Evolutionary conservation across 345 rosid species (phyloP).

Genomic region (Erysimum cheiranthoides): DNA sequence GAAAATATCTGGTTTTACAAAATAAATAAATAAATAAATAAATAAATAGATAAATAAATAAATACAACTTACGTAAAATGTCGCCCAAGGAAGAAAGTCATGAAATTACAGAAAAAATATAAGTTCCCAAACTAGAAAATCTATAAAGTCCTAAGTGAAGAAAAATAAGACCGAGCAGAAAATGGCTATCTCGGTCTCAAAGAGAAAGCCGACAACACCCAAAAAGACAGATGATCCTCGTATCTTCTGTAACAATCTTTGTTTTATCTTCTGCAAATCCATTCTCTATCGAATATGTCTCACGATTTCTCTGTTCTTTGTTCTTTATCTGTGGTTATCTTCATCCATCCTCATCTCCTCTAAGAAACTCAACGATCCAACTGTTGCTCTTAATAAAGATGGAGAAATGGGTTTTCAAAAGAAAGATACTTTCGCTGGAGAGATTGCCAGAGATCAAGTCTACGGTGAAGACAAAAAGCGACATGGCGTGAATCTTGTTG

Average conservation of each 20-base stretch:
- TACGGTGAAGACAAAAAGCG: not conserved
- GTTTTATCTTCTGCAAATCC: not conserved
- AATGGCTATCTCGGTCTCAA: constrained; percentile 7
- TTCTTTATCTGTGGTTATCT: constrained; percentile 61
- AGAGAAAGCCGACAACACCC: constrained; percentile 1
- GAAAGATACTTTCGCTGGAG: not conserved
- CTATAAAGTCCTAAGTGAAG: not conserved
- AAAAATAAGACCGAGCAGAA: not conserved
- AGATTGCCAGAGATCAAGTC: not conserved
- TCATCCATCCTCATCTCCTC: constrained; percentile 65
- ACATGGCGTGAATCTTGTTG: not conserved
- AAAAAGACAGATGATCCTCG: not conserved
- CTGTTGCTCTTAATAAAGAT: not conserved
- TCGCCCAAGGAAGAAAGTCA: constrained; percentile 5
- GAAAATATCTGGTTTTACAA: not conserved
- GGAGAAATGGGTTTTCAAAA: too few relatives aligned
- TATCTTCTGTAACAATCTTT: not conserved
- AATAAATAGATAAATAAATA: too few relatives aligned
- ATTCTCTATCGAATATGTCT: constrained; percentile 45
- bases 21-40: not conserved
- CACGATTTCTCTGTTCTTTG: constrained; percentile 46
- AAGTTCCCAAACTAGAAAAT: not conserved
- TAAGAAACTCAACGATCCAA: constrained; percentile 58
- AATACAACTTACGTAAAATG: not conserved
- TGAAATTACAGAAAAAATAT: not conserved